A percentile compares a stretch with the other conserved stretches of the same genome.
phyloP scores from a whole-genome alignment of 1,284 basidiomycete genomes.

The Grifola frondosa region DNA sequence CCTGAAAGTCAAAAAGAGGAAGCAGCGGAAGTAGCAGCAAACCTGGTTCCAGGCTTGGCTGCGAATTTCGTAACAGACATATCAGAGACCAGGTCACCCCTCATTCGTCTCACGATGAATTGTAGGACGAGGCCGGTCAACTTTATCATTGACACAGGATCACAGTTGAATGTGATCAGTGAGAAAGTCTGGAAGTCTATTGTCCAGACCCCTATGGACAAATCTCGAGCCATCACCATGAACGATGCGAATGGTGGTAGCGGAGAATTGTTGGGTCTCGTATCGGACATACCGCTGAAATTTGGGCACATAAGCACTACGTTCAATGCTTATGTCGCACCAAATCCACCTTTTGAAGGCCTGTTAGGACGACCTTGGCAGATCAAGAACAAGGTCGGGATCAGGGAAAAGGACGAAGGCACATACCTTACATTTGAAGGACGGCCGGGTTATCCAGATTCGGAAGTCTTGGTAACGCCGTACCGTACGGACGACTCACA shows the following conservation, averaged over 20 bases:
- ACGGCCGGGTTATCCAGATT: not conserved
- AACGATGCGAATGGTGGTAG: conserved; percentile 1
- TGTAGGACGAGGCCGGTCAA: not conserved
- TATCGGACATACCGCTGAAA: conserved; percentile 2
- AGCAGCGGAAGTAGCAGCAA: not conserved
- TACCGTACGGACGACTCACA: no score
- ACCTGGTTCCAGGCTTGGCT: no score
- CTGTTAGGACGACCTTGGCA: conserved; percentile 1
- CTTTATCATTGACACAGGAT: conserved; percentile 4
- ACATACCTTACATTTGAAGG: conserved; percentile 2
- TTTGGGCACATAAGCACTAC: conserved; percentile 3
- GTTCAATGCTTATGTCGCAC: conserved; percentile 2
- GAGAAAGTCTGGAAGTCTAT: conserved; percentile 1
- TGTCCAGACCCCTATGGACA: conserved; percentile 1
- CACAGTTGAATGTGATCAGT: conserved; percentile 5
- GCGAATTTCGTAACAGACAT: no score
- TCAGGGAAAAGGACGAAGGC: conserved; percentile 4
- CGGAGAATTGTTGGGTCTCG: not conserved
- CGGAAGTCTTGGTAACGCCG: not conserved
- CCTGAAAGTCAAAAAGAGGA: conserved; percentile 1
- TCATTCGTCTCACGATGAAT: conserved; percentile 2
- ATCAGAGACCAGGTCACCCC: not conserved
- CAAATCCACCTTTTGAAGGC: conserved; percentile 4
- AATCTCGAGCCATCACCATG: not conserved
- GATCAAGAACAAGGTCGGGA: conserved; percentile 1